These are phyloP conservation scores for Colletotrichum truncatum DNA, from an alignment of 2,329 filamentous ascomycete species.

Conservation along the genomic window DNA sequence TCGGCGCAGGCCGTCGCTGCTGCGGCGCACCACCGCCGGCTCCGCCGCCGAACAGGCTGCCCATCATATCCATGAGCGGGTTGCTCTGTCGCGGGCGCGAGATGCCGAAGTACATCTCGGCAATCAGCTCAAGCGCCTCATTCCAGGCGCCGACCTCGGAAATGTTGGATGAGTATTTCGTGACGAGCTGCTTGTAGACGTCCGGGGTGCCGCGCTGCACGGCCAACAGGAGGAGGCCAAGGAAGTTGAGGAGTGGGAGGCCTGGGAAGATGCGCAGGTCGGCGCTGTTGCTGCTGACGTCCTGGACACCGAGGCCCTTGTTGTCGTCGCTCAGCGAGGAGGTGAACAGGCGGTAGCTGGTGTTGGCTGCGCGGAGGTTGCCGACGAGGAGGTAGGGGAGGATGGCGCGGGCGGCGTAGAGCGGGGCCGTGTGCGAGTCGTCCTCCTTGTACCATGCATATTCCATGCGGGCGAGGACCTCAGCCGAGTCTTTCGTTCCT, in stretches of 20 bases:
- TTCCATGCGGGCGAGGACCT: constrained; percentile 82
- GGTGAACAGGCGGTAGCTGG: constrained; percentile 75
- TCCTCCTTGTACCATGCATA: constrained; percentile 94
- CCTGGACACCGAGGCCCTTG: constrained; percentile 74
- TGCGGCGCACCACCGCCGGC: constrained; percentile 56
- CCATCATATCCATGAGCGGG: constrained; percentile 98
- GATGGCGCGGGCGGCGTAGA: constrained; percentile 86
- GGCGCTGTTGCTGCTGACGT: constrained; percentile 77
- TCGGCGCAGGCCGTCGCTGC: constrained; percentile 52
- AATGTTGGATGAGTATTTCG: constrained; percentile 82
- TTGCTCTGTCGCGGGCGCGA: constrained; percentile 89
- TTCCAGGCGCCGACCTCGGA: constrained; percentile 82
- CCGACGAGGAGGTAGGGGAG: constrained; percentile 91
- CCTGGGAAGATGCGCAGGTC: constrained; percentile 88
- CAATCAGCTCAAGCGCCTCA: constrained; percentile 84
- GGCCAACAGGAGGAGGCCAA: constrained; percentile 83
- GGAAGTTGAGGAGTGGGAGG: constrained; percentile 93
- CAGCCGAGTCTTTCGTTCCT: constrained; percentile 88
- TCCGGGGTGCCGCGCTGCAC: constrained; percentile 83
- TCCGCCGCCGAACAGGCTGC: constrained; percentile 85
- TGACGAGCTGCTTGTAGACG: constrained; percentile 82
- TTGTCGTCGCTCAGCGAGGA: constrained; percentile 48
- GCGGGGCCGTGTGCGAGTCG: constrained; percentile 85
- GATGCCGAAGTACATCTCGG: constrained; percentile 97
- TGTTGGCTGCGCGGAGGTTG: constrained; percentile 89